A percentile compares a stretch with the other conserved stretches of the same genome.
Evolutionary conservation across 192 early-diverging fungal genomes (phyloP).

Genomic region (Phlyctochytrium planicorne): DNA sequence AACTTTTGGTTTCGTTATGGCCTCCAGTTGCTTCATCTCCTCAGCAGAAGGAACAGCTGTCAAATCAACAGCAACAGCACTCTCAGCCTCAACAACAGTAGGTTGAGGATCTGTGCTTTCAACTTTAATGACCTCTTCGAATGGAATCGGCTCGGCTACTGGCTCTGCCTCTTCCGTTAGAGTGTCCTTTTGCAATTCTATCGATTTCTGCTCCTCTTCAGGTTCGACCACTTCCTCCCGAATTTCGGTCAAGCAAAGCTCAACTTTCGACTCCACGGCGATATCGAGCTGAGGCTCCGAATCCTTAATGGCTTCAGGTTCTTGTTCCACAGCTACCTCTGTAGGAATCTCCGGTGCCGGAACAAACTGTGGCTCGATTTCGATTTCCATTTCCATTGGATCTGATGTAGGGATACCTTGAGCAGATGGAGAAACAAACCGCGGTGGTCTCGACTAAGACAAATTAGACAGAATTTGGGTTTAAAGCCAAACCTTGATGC

Average conservation of each 20-base stretch:
- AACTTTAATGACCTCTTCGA: no score
- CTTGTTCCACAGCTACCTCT: slow-evolving; percentile 6
- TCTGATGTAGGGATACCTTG: neutral
- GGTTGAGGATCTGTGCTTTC: no score
- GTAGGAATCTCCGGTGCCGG: neutral
- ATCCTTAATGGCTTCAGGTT: neutral
- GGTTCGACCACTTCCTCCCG: slow-evolving; percentile 21
- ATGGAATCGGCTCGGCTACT: no score
- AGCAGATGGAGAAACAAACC: no score
- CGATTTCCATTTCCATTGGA: neutral
- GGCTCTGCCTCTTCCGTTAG: neutral
- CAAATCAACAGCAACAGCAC: no score
- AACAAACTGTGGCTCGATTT: neutral
- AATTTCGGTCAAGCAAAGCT: neutral
- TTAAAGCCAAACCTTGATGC: slow-evolving; percentile 69
- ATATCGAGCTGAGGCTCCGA: neutral
- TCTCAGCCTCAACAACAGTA: no score
- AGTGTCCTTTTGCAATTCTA: slow-evolving; percentile 2
- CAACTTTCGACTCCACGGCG: neutral
- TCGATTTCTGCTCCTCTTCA: slow-evolving; percentile 29
- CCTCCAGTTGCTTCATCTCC: no score
- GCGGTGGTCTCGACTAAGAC: no score
- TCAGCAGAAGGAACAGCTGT: no score
- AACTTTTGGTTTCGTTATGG: no score
- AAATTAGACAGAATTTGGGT: no score